These are phyloP conservation scores for Neoarthrinium moseri DNA, from an alignment of 2,329 filamentous ascomycete species.

Conservation along the genomic window DNA sequence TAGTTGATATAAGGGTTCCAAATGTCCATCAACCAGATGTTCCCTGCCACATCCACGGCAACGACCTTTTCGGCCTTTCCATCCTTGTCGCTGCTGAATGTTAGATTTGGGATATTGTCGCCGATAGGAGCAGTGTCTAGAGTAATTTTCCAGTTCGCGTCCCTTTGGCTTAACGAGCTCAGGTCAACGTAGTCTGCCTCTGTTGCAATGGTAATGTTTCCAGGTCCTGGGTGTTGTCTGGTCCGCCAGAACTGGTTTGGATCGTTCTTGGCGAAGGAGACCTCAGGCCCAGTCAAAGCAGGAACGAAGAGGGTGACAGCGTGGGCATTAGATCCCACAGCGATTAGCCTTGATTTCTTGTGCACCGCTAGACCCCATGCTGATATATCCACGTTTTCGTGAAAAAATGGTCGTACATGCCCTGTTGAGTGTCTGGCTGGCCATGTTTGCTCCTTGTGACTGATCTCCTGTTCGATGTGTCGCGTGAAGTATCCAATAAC, in stretches of 20 bases:
- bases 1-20: conserved; percentile 36
- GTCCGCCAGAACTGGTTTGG: background rate
- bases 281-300: conserved; percentile 22
- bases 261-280: too few relatives aligned
- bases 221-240: background rate
- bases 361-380: conserved; percentile 92
- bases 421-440: conserved; percentile 18
- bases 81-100: conserved; percentile 43
- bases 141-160: conserved; percentile 49
- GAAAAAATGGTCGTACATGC: conserved; percentile 56
- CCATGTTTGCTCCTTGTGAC: conserved; percentile 20
- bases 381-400: conserved; percentile 71
- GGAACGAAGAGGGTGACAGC: conserved; percentile 31
- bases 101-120: conserved; percentile 52
- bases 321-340: conserved; percentile 74
- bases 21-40: conserved; percentile 50
- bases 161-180: conserved; percentile 36
- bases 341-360: conserved; percentile 76
- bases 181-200: conserved; percentile 22
- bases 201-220: conserved; percentile 14
- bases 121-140: conserved; percentile 37
- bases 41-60: conserved; percentile 50
- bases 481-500: conserved; percentile 68
- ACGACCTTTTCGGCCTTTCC: conserved; percentile 50
- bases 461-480: conserved; percentile 35